phyloP scores from a whole-genome alignment of 2,329 filamentous ascomycete genomes.

The Helminthosporium solani region DNA sequence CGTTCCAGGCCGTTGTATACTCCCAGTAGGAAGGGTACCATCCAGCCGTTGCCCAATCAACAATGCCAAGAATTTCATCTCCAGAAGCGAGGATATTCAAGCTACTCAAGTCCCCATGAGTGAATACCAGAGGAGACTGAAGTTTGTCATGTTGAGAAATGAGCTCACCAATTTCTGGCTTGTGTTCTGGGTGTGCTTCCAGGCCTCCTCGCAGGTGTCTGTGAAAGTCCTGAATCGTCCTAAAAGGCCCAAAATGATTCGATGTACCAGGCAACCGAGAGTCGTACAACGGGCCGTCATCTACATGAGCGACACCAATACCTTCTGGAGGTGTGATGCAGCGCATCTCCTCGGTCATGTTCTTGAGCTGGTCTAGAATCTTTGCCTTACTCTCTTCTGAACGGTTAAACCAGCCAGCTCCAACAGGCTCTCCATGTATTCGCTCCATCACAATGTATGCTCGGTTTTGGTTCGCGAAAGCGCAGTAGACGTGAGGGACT shows the following conservation, averaged over 20 bases:
- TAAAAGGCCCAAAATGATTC: too few relatives aligned
- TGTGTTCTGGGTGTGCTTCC: slow-evolving; percentile 21
- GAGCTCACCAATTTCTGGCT: slow-evolving; percentile 31
- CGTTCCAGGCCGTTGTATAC: slow-evolving; percentile 42
- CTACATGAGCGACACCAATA: neutral
- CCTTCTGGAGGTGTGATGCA: slow-evolving; percentile 1
- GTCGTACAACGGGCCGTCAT: slow-evolving; percentile 20
- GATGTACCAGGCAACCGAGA: slow-evolving; percentile 7
- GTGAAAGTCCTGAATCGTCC: slow-evolving; percentile 7
- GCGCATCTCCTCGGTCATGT: slow-evolving; percentile 10
- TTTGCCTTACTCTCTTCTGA: slow-evolving; percentile 2
- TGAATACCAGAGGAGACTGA: slow-evolving; percentile 46
- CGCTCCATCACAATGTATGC: slow-evolving; percentile 50
- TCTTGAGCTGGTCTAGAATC: slow-evolving; percentile 8
- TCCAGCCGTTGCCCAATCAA: slow-evolving; percentile 49
- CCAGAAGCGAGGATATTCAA: slow-evolving; percentile 47
- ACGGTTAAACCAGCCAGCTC: slow-evolving; percentile 12
- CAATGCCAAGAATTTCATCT: slow-evolving; percentile 47
- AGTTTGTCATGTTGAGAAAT: slow-evolving; percentile 32
- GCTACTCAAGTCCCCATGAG: slow-evolving; percentile 53
- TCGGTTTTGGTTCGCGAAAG: slow-evolving; percentile 42
- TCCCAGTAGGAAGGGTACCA: slow-evolving; percentile 51
- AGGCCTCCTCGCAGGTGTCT: slow-evolving; percentile 22
- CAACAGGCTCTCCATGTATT: slow-evolving; percentile 27
- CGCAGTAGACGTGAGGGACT: slow-evolving; percentile 46